Evolutionary conservation across 176 grass and related monocot genomes (phyloP).

Genomic region (Oryza nivara): DNA sequence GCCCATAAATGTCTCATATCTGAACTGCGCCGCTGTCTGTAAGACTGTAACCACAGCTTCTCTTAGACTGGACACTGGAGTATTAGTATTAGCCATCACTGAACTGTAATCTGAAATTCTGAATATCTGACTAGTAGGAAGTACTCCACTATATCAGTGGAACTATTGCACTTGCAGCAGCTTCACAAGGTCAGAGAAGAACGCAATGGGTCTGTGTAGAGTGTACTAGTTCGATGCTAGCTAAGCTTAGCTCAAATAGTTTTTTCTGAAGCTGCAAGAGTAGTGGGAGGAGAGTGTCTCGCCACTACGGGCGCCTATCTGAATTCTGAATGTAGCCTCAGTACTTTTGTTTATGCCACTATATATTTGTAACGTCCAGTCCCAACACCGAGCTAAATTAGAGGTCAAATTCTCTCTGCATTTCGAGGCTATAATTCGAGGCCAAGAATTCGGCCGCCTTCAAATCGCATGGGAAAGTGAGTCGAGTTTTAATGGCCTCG

Average conservation of each 20-base stretch:
- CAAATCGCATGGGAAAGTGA: constrained; percentile 30
- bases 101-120: too few species aligned
- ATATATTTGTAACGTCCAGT: constrained; percentile 29
- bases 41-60: not conserved
- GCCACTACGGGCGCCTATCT: constrained; percentile 19
- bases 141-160: not conserved
- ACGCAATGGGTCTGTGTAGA: not conserved
- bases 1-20: not conserved
- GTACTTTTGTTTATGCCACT: not conserved
- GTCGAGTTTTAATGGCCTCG: constrained; percentile 41
- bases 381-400: constrained; percentile 30
- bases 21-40: not conserved
- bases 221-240: not conserved
- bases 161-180: not conserved
- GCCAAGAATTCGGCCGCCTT: constrained; percentile 41
- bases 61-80: not conserved
- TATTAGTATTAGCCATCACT: not conserved
- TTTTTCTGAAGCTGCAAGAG: not conserved
- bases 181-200: not conserved
- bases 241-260: not conserved
- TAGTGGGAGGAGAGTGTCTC: constrained; percentile 42
- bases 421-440: constrained; percentile 33
- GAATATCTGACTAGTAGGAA: not conserved
- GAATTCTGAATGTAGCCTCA: not conserved
- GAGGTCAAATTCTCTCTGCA: constrained; percentile 37